Base-by-base conservation (phyloP, 306 rosid species). In the Alnus rubra region DNA sequence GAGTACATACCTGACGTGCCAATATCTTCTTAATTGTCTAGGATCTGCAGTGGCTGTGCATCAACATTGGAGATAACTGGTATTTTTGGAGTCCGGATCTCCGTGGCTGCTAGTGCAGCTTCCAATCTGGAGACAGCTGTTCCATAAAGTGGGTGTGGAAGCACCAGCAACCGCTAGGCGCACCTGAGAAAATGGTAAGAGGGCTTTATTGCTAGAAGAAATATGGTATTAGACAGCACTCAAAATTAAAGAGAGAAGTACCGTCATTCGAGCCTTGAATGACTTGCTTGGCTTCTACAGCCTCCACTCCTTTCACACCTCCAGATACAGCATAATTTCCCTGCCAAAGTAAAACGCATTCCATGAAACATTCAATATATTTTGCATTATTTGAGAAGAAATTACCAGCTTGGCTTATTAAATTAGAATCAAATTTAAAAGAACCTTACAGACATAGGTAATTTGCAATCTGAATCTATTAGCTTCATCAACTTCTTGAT, bases 251-350 rank as follows among this genome's bases (percentile, higher is more conserved):
- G 78, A 31, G 64, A 4, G 30, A 33, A 56, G 49, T 90, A 96
- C 99, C 77, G 97, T 93, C 99, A 93, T 96, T 78, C 99, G 92
- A 83, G 99, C 99, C 89, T 96, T 93, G 90, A 96, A 96, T 65
- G 98, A 96, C 82, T 96, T 60, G 99, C 99, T 88, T 96, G 80
- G 98, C 87, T 85, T 96, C 99, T 44, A 96, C 84, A 37, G 58
- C 90, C 89, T 96, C 98, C 42, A 96, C 80, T 84, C 99, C 99
- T 84, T 89, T 91, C 82, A 93, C n/a, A 74, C 99, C 99, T 58
- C 99, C 99, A 53, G 99, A 96, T 4, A 96, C 98, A 47, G 94
- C 99, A 81, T 96, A 96, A 82, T 96, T 93, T 65, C 99, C 99
- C 99, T 96, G 79, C 71, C 68, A 80, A 35, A 50, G 65, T n/a